Evolutionary conservation across 257 asterid species (phyloP), one percentile per base, ranked within the genome.

Genomic region (Agastache rugosa): DNA sequence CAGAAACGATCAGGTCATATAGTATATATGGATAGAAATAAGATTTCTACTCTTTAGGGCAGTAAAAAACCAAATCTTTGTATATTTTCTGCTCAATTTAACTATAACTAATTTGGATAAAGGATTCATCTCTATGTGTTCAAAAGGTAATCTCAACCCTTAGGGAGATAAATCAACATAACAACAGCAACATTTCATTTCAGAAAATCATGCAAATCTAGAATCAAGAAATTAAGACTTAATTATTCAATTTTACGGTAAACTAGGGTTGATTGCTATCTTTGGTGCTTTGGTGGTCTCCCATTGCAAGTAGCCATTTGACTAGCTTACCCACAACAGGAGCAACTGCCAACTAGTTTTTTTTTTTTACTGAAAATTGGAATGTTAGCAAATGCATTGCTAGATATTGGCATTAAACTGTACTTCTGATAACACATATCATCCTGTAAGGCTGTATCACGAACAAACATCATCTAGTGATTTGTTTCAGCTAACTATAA

Each of bases 1-100:
- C 47, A 76, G 16, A 63, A 84, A 79, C 56, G 67, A 75, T 19
- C 66, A 75, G 37, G 68, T 54, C 45, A 69, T 72, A 59, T 12
- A 76, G 42, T 63, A 69, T 8, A 69, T 80, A 64, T 59, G 19
- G 66, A 39, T 1, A n/a, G 22, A 7, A 35, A 63, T 29, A 55
- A 48, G 60, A 5, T 31, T 0, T 29, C 29, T 48, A 34, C 12
- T 61, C 12, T 8, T 29, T 29, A 37, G 25, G 47, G 67, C 65
- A 44, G 11, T 31, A 0, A 23, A 31, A 11, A 69, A 70, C 29
- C 45, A 67, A 34, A 17, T 23, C 15, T 31, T 7, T 41, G n/a
- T 29, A 8, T 9, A 25, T 27, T 64, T 20, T 19, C 4, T 48
- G 60, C 60, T 65, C 5, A 67, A 51, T 68, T 74, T 44, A 50